Evolutionary conservation across 1,284 basidiomycete genomes (phyloP).

Genomic region (Melampsora allii-populina): DNA sequence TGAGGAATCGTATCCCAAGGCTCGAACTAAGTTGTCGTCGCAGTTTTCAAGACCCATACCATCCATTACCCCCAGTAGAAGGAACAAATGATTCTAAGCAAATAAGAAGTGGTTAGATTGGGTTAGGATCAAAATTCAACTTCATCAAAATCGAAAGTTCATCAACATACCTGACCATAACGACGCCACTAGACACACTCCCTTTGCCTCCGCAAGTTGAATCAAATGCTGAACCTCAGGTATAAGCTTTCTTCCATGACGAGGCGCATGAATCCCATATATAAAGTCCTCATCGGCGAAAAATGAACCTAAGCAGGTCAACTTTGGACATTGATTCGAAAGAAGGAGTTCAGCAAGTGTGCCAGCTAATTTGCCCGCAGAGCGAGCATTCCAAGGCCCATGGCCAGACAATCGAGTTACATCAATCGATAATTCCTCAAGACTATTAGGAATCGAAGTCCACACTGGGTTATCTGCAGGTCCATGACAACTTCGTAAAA

Average conservation of each 20-base stretch:
- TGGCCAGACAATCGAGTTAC: conserved; percentile 32
- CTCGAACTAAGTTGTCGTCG: no score
- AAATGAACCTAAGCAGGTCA: conserved; percentile 13
- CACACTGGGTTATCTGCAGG: conserved; percentile 28
- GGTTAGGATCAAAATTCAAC: no score
- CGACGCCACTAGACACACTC: conserved; percentile 3
- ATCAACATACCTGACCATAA: conserved; percentile 27
- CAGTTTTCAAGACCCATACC: no score
- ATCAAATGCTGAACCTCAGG: neutral
- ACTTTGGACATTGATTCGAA: conserved; percentile 27
- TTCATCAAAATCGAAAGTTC: no score
- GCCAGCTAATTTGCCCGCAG: conserved; percentile 1
- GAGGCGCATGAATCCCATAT: conserved; percentile 26
- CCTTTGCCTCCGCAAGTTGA: neutral
- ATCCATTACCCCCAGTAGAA: no score
- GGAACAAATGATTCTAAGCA: neutral
- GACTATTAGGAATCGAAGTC: conserved; percentile 29
- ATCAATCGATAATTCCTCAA: conserved; percentile 38
- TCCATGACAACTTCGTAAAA: neutral
- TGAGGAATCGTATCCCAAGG: no score
- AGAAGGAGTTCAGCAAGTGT: conserved; percentile 3
- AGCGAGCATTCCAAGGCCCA: conserved; percentile 30
- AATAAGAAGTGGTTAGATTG: neutral
- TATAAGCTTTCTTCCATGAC: neutral
- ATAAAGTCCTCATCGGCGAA: conserved; percentile 15